These are phyloP conservation scores for Coniosporium apollinis DNA, from an alignment of 495 filamentous ascomycete species.

Conservation along the genomic window DNA sequence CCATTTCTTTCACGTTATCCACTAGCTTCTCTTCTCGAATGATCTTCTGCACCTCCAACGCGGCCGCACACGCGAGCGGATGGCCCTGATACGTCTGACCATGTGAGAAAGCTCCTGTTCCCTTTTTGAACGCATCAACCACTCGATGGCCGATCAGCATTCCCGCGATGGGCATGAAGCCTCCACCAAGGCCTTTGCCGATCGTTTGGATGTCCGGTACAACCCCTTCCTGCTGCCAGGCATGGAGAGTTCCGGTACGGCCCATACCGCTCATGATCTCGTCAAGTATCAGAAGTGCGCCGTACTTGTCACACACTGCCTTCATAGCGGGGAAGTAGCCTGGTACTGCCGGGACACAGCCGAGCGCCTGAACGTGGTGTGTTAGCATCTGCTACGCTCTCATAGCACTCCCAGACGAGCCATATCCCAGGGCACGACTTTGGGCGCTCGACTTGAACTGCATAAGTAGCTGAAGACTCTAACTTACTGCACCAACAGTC, in stretches of 20 bases:
- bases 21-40: constrained; percentile 31
- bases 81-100: constrained; percentile 46
- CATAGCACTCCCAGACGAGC: no score
- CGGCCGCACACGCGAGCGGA: constrained; percentile 38
- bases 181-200: constrained; percentile 27
- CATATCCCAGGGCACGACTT: no score
- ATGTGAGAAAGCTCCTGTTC: constrained; percentile 31
- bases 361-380: constrained; percentile 13
- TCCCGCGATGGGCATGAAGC: constrained; percentile 26
- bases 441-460: no score
- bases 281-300: constrained; percentile 27
- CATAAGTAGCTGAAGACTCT: neutral
- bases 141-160: constrained; percentile 22
- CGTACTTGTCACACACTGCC: constrained; percentile 26
- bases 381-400: neutral
- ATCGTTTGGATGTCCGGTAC: constrained; percentile 27
- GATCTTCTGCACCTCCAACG: constrained; percentile 36
- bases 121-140: constrained; percentile 18
- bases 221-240: constrained; percentile 25
- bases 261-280: constrained; percentile 31
- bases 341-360: constrained; percentile 25
- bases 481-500: constrained; percentile 38
- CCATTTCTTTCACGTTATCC: constrained; percentile 32
- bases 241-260: constrained; percentile 24
- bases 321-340: constrained; percentile 26